Base-by-base conservation (phyloP, 768 basidiomycete genomes). In the Neoboletus subvelutipes region DNA sequence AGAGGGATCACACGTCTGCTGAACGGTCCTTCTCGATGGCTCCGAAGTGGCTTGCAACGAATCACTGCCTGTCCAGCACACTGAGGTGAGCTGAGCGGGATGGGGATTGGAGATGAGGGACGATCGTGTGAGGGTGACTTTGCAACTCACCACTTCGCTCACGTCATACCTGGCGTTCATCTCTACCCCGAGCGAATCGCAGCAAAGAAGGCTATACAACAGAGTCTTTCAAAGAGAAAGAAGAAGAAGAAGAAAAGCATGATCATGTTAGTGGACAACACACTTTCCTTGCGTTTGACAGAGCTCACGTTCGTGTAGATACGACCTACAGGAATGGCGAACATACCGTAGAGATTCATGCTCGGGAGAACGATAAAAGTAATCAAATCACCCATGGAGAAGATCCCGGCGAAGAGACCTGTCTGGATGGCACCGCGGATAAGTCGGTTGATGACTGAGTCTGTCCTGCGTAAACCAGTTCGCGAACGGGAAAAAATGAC, bases 401-500 rank as follows among this genome's bases (percentile, higher is more conserved):
- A 59, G 17, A 52, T 47, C 2, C 31, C 24, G 1, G 58, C 18
- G 5, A 59, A 42, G 33, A 59, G 28, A 11, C 55, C 55, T 1
- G 58, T 48, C 29, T 52, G 58, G 40, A 59, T 57, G 10, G 55
- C 55, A 39, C 50, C 58, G n/a, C 55, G 50, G 31, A 57, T 57
- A 17, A 59, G 20, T 24, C 40, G 50, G 28, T 57, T 57, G 26
- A 59, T 18, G 15, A 82, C 73, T 0, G 74, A 79, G 59, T 85
- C 81, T 5, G 78, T 84, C 59, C 70, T 77, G 17, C 70, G 71
- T 67, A 82, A 80, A 18, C 83, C 82, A 17, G 82, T 83, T 52
- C 77, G 73, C 6, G 76, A 76, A 34, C 48, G 54, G 9, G 13
- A 47, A 28, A 37, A 22, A 10, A 48, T 5, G 11, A 22, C 24